Evolutionary conservation across 164 flowering plant genomes (phyloP).

Genomic region (Dillenia suffruticosa): DNA sequence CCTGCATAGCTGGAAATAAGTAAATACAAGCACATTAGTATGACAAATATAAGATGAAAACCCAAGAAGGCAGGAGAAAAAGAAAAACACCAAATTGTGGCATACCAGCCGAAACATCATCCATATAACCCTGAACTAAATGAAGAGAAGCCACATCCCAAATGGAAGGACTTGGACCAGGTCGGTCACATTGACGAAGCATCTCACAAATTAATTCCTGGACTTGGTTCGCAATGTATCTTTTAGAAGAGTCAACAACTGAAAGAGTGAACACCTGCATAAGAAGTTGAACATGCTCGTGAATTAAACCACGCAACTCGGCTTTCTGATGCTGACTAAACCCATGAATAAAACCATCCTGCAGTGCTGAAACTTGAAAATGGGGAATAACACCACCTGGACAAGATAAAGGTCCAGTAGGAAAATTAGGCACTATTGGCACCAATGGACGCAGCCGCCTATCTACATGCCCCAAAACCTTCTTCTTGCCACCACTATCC

Average conservation of each 20-base stretch:
- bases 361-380: constrained; percentile 21
- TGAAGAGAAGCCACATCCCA: constrained; percentile 84
- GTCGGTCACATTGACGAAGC: constrained; percentile 56
- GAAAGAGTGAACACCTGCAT: constrained; percentile 79
- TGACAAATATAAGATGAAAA: constrained; percentile 10
- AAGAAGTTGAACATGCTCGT: constrained; percentile 94
- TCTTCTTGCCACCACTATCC: constrained; percentile 22
- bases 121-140: constrained; percentile 54
- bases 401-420: constrained; percentile 25
- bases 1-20: constrained; percentile 52
- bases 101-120: constrained; percentile 70
- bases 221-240: constrained; percentile 54
- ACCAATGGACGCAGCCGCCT: constrained; percentile 73
- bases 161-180: constrained; percentile 52
- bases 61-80: not conserved
- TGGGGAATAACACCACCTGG: constrained; percentile 16
- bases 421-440: constrained; percentile 40
- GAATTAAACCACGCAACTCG: constrained; percentile 75
- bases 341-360: constrained; percentile 34
- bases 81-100: constrained; percentile 5
- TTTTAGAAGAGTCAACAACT: constrained; percentile 68
- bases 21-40: constrained; percentile 9
- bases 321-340: constrained; percentile 81
- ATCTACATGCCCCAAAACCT: constrained; percentile 33
- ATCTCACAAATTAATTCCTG: constrained; percentile 56